phyloP scores from a whole-genome alignment of 2,329 filamentous ascomycete genomes.

The Fusarium paranaense region DNA sequence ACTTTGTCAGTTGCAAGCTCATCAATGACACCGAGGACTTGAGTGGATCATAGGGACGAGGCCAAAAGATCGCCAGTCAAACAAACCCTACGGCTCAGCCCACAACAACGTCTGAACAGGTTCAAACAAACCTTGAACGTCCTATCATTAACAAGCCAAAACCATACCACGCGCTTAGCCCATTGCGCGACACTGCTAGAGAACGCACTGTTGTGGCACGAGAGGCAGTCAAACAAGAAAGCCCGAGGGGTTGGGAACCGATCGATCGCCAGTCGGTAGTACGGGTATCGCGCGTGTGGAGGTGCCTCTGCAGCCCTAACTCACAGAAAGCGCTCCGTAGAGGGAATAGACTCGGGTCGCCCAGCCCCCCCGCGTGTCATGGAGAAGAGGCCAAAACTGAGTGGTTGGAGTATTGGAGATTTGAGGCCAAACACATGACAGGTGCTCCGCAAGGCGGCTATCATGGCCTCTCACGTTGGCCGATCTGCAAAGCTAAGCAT shows the following conservation, averaged over 20 bases:
- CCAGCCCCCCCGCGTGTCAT: constrained; percentile 6
- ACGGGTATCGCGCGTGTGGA: background rate
- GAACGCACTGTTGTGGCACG: background rate
- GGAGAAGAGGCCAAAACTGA: background rate
- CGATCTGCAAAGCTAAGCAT: background rate
- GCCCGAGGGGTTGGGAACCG: background rate
- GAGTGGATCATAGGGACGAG: background rate
- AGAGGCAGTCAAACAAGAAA: background rate
- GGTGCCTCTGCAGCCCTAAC: background rate
- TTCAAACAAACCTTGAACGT: background rate
- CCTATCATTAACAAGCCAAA: background rate
- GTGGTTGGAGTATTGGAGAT: constrained; percentile 14
- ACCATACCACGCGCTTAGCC: background rate
- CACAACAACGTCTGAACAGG: background rate
- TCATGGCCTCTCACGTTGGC: background rate
- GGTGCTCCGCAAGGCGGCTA: background rate
- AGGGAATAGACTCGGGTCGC: background rate
- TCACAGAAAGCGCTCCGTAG: background rate
- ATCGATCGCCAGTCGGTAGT: background rate
- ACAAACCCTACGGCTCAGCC: constrained; percentile 5
- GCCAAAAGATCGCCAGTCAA: constrained; percentile 2
- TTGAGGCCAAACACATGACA: background rate
- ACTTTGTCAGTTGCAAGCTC: background rate
- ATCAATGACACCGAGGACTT: background rate
- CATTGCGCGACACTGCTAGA: background rate